phyloP scores from a whole-genome alignment of 257 asterid species.

The Ballota nigra region DNA sequence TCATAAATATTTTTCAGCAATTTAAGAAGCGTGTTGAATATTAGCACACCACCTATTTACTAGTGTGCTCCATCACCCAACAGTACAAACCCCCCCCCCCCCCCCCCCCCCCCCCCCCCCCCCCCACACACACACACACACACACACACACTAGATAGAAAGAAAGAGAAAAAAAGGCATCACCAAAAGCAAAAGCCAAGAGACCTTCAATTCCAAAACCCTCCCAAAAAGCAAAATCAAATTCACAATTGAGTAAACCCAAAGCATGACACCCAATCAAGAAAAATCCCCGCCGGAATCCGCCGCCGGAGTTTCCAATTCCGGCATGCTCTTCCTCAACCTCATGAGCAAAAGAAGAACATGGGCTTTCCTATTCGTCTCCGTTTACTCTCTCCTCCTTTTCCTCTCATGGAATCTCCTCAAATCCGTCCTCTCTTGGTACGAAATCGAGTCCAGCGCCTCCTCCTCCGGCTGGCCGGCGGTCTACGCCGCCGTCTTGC shows the following conservation, averaged over 20 bases:
- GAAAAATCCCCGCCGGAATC: constrained; percentile 10
- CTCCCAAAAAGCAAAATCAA: constrained; percentile 14
- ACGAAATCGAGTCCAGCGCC: constrained; percentile 39
- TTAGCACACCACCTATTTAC: too few relatives aligned
- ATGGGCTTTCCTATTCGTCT: constrained; percentile 67
- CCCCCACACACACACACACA: too few relatives aligned
- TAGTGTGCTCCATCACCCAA: neutral
- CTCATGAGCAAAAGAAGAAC: constrained; percentile 76
- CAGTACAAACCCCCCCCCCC: neutral
- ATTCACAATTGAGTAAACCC: too few relatives aligned
- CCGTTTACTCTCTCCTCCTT: constrained; percentile 63
- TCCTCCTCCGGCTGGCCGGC: constrained; percentile 52
- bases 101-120: neutral
- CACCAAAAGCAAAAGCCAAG: too few relatives aligned
- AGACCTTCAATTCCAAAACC: too few relatives aligned
- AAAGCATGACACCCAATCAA: neutral
- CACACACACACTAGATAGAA: too few relatives aligned
- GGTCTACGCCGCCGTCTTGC: constrained; percentile 58
- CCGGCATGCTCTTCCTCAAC: constrained; percentile 32
- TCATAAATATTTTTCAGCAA: too few relatives aligned
- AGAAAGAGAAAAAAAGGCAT: too few relatives aligned
- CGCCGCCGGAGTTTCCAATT: neutral
- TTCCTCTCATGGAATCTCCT: constrained; percentile 81
- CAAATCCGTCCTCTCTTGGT: constrained; percentile 59
- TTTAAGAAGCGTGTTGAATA: too few relatives aligned